Conservation (phyloP, 805 yeast species). For the Saccharomycopsis oosterbeekiorum region DNA sequence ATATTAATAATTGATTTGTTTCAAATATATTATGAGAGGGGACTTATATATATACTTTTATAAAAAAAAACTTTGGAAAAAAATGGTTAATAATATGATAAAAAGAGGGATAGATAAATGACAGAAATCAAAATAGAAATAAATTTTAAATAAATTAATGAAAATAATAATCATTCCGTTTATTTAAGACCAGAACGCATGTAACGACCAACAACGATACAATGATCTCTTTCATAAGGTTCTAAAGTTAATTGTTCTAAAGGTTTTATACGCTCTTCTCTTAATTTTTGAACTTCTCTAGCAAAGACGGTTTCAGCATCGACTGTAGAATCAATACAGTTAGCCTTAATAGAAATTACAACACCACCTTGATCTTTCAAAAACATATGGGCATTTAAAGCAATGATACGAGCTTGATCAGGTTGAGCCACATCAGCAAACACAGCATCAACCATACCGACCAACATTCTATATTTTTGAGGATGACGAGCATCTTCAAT, state of each 20-base stretch:
- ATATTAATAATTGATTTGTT: neutral
- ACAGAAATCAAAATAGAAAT: conserved; percentile 2
- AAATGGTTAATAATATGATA: conserved; percentile 1
- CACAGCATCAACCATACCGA: conserved; percentile 97
- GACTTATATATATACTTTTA: neutral
- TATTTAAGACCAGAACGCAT: conserved; percentile 62
- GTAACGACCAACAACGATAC: conserved; percentile 96
- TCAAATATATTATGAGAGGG: neutral
- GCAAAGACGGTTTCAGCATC: conserved; percentile 99
- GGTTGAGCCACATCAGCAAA: conserved; percentile 99
- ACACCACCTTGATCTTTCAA: conserved; percentile 98
- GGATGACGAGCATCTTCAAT: conserved; percentile 99
- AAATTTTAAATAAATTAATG: neutral
- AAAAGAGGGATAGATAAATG: conserved; percentile 2
- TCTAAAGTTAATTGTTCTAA: conserved; percentile 96
- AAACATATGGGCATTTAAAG: conserved; percentile 95
- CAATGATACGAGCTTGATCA: conserved; percentile 99
- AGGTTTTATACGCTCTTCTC: conserved; percentile 98
- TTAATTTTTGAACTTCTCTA: conserved; percentile 96
- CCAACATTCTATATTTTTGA: conserved; percentile 97
- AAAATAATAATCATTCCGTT: neutral
- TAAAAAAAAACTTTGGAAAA: neutral
- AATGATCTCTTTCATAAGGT: conserved; percentile 99
- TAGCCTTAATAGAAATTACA: conserved; percentile 97
- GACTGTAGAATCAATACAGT: conserved; percentile 99